Evolutionary conservation across 176 grass and related monocot species (phyloP).

Genomic region (Avena atlantica): DNA sequence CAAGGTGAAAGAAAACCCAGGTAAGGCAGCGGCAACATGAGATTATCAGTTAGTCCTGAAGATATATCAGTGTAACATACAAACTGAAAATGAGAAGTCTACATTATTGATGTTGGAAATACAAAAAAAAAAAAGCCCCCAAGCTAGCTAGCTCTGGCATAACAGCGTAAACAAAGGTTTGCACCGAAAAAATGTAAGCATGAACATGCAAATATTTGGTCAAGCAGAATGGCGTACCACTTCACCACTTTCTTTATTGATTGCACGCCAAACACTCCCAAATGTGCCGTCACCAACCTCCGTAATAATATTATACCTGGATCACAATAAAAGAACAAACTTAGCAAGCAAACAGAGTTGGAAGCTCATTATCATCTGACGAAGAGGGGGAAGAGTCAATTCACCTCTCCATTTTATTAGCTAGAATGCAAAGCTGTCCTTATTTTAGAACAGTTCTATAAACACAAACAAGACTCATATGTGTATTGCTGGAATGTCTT

Average conservation of each 20-base stretch:
- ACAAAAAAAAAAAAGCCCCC: neutral
- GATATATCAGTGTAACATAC: neutral
- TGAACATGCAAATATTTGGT: constrained; percentile 21
- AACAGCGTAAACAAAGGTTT: neutral
- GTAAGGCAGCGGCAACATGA: neutral
- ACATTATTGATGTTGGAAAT: neutral
- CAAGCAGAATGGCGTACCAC: constrained; percentile 66
- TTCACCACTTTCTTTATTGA: constrained; percentile 90
- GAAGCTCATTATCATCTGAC: constrained; percentile 12
- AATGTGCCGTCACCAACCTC: constrained; percentile 99
- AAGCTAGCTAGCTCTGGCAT: neutral
- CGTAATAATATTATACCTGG: constrained; percentile 86
- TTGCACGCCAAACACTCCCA: constrained; percentile 94
- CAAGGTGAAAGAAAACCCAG: neutral
- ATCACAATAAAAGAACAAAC: neutral
- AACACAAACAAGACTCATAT: constrained; percentile 56
- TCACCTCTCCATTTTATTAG: constrained; percentile 85
- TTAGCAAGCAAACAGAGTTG: constrained; percentile 10
- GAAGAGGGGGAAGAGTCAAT: neutral
- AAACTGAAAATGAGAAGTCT: neutral
- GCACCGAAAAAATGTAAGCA: neutral
- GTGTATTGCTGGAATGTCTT: constrained; percentile 47
- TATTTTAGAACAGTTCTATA: constrained; percentile 58
- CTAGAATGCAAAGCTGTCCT: constrained; percentile 47
- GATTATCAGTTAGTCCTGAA: neutral